Base-by-base conservation (phyloP, 306 rosid species). In the Crotalaria pallida region DNA sequence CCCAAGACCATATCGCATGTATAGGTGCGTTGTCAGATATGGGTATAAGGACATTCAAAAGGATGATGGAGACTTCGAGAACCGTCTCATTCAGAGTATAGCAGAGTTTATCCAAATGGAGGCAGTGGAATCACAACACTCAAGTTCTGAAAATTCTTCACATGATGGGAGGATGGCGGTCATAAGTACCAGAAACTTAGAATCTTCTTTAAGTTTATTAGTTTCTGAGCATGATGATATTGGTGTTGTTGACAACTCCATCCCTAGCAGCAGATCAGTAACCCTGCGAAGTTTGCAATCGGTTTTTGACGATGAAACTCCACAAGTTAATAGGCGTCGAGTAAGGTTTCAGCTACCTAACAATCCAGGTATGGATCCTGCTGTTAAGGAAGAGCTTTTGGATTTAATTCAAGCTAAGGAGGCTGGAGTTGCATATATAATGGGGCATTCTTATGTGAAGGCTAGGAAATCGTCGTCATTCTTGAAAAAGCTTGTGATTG, bases 371-470 rank as follows among this genome's bases (percentile, higher is more conserved):
- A 77, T 88, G 80, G 90, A 84, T 77, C 76, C 84, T 64, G 83
- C 86, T 45, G 96, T 91, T 19, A 85, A 77, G 78, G 96, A 91
- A 58, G 97, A 91, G 78, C 81, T 91, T 61, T 36, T 72, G 81
- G 96, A 86, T 76, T 82, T 91, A 60, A 74, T 91, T 69, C 85
- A 84, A 77, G 96, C 96, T 16, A 91, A 88, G 84, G 96, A 88
- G 17, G 91, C 90, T 0, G 96, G 97, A 76, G 90, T 88, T 57
- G 96, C 97, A 29, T 91, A 91, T 69, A 83, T 91, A 57, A 69
- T 88, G 97, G 97, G 97, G 43, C 97, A 91, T 65, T 91, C 97
- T 22, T 86, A 91, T 65, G 92, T 91, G 68, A 91, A 91, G 86
- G 97, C 97, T 11, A 86, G 97, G 85, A 86, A 81, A 75, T 86